Conservation (phyloP, 495 filamentous ascomycete species). For the Astrothelium subdiscretum region DNA sequence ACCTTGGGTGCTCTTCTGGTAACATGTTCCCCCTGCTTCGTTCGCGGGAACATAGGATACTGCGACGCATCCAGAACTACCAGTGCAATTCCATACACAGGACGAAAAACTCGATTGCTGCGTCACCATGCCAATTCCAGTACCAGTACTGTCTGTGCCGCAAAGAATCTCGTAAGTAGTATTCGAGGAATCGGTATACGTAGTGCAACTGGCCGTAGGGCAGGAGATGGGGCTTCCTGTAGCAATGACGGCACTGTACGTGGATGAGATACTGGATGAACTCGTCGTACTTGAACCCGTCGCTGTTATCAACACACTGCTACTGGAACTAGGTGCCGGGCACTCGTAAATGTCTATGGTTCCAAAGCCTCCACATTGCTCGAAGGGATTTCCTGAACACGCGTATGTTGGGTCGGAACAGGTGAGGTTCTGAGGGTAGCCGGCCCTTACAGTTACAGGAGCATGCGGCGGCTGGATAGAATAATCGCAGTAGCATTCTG, state of each 20-base stretch:
- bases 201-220: not conserved
- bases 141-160: not conserved
- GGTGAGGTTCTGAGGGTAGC: not conserved
- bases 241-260: not conserved
- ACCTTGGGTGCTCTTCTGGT: not conserved
- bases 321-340: not conserved
- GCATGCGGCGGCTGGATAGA: not conserved
- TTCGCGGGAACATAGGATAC: not conserved
- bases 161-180: not conserved
- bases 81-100: not conserved
- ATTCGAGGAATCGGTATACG: not conserved
- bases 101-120: not conserved
- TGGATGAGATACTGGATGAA: not conserved
- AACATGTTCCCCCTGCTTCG: not conserved
- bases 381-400: not conserved
- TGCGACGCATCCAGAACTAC: not conserved
- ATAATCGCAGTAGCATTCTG: not conserved
- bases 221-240: not conserved
- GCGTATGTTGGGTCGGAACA: slow-evolving; percentile 1
- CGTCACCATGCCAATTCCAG: not conserved
- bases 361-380: slow-evolving; percentile 3
- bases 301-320: not conserved
- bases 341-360: slow-evolving; percentile 1
- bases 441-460: not conserved
- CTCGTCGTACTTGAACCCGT: not conserved